These are phyloP conservation scores for Hygrophorus russula DNA, from an alignment of 768 basidiomycete species.

Conservation along the genomic window DNA sequence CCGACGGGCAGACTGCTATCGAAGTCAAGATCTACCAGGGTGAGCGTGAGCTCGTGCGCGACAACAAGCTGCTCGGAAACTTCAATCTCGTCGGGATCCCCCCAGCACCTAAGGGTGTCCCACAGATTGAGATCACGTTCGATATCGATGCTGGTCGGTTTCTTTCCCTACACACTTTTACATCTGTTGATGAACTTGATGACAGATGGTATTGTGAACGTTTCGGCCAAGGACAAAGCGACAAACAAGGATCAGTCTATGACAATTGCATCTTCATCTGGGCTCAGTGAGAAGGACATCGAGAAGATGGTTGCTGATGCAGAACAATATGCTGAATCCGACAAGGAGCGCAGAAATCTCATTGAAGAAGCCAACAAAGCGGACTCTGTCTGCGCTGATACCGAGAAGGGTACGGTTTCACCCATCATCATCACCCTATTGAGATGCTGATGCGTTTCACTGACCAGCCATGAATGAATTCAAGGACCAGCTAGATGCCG, in stretches of 20 bases:
- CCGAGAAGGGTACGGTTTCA: slow-evolving; percentile 70
- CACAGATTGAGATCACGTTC: slow-evolving; percentile 84
- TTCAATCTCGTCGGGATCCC: slow-evolving; percentile 99
- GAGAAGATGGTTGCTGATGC: slow-evolving; percentile 94
- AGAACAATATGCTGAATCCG: slow-evolving; percentile 87
- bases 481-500: slow-evolving; percentile 88
- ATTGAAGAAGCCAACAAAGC: slow-evolving; percentile 98
- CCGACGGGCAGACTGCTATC: slow-evolving; percentile 98
- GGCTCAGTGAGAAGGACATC: slow-evolving; percentile 92
- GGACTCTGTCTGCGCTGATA: slow-evolving; percentile 88
- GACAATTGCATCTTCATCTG: slow-evolving; percentile 97
- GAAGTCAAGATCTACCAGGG: slow-evolving; percentile 99
- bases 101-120: slow-evolving; percentile 71
- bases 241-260: slow-evolving; percentile 86
- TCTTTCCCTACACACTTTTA: background rate
- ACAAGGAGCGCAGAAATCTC: slow-evolving; percentile 76
- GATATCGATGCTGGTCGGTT: slow-evolving; percentile 88
- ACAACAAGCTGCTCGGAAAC: slow-evolving; percentile 98
- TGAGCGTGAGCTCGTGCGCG: slow-evolving; percentile 95
- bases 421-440: background rate
- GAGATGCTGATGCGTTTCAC: background rate
- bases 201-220: slow-evolving; percentile 91
- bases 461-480: slow-evolving; percentile 84
- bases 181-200: slow-evolving; percentile 4
- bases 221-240: slow-evolving; percentile 91